A percentile compares a stretch with the other conserved stretches of the same genome.
These are phyloP conservation scores for Lasiosphaeriaceae sp. DNA, from an alignment of 495 filamentous ascomycete species.

Conservation along the genomic window DNA sequence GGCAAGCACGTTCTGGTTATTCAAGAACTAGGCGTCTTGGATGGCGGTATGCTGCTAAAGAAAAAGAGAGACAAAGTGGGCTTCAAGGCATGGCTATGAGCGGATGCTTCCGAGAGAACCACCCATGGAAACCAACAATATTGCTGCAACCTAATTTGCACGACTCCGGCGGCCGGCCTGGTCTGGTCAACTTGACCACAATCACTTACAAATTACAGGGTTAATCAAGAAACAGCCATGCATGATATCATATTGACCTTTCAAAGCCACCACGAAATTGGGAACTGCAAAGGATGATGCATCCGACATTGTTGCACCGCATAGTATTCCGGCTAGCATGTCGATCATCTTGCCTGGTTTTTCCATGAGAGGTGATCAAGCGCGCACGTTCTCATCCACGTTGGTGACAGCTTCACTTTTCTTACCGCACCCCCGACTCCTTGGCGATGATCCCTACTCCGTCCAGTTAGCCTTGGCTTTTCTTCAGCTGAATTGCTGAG, in stretches of 20 bases:
- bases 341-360: not conserved
- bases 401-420: not conserved
- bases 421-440: not conserved
- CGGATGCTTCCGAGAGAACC: too few species aligned
- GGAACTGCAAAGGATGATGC: not conserved
- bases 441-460: slow-evolving; percentile 6
- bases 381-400: slow-evolving; percentile 5
- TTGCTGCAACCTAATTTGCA: too few species aligned
- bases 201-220: not conserved
- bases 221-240: not conserved
- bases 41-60: too few species aligned
- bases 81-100: too few species aligned
- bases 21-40: too few species aligned
- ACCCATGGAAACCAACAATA: too few species aligned
- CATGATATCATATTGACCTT: not conserved
- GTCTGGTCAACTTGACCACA: not conserved
- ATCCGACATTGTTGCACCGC: not conserved
- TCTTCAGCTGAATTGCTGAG: not conserved
- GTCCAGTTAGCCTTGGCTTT: not conserved
- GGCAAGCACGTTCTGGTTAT: too few species aligned
- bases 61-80: too few species aligned
- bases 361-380: not conserved
- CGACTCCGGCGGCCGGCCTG: too few species aligned
- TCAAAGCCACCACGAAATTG: not conserved
- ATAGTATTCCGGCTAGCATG: not conserved